Conservation (phyloP, 352 stramenopile genomes). For the Globisporangium okanoganense region DNA sequence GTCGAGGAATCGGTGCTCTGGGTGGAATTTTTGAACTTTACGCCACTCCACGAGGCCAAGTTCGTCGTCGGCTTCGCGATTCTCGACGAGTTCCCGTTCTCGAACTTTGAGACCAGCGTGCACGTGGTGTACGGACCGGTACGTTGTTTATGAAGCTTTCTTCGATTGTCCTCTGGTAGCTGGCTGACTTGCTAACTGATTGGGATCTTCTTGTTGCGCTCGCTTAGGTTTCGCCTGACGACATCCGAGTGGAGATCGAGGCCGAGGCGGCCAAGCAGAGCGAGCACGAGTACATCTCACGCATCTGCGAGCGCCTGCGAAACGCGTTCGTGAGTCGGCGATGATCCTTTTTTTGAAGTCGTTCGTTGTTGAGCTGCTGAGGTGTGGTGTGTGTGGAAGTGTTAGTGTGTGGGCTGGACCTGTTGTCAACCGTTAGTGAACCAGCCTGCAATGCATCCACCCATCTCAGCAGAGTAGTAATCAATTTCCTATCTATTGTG, state of each 20-base stretch:
- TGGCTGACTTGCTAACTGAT: not conserved
- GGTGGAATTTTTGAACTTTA: slow-evolving; percentile 66
- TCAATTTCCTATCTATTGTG: slow-evolving; percentile 37
- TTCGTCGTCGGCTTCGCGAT: slow-evolving; percentile 62
- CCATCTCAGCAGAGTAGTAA: not conserved
- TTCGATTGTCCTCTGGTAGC: not conserved
- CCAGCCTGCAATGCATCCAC: not conserved
- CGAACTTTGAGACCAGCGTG: slow-evolving; percentile 37
- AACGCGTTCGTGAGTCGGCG: slow-evolving; percentile 38
- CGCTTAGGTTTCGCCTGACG: slow-evolving; percentile 46
- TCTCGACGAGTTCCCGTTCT: slow-evolving; percentile 45
- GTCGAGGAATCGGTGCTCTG: slow-evolving; percentile 40
- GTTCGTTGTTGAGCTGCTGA: slow-evolving; percentile 10
- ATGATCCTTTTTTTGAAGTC: slow-evolving; percentile 7
- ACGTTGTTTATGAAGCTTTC: slow-evolving; percentile 10
- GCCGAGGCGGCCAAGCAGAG: slow-evolving; percentile 28
- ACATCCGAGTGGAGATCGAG: slow-evolving; percentile 42
- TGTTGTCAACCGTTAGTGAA: slow-evolving; percentile 4
- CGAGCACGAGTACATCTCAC: slow-evolving; percentile 49
- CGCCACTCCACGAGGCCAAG: slow-evolving; percentile 21
- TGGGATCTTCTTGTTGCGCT: not conserved
- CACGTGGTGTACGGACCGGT: slow-evolving; percentile 51
- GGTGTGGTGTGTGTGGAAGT: not conserved
- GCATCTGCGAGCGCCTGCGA: slow-evolving; percentile 45
- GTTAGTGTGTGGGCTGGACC: not conserved